These are phyloP conservation scores for Colletotrichum orchidophilum DNA, from an alignment of 2,329 filamentous ascomycete species.

Conservation along the genomic window DNA sequence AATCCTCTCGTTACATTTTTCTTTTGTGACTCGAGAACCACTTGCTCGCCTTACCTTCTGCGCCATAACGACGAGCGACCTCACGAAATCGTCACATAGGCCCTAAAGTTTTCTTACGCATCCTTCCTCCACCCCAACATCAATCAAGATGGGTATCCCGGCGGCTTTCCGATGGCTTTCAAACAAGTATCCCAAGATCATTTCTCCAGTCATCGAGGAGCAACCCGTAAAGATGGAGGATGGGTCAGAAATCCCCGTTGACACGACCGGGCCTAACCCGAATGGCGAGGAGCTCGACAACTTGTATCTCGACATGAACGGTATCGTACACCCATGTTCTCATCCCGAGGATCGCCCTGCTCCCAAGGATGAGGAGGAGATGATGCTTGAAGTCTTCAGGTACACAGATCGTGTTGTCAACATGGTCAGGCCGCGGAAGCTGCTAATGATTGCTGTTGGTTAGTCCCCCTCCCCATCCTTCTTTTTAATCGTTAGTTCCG, in stretches of 20 bases:
- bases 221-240: constrained; percentile 80
- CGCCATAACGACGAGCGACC: neutral
- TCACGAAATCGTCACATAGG: neutral
- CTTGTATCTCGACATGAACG: constrained; percentile 98
- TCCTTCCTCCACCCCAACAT: neutral
- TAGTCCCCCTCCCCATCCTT: constrained; percentile 44
- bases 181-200: constrained; percentile 97
- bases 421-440: constrained; percentile 95
- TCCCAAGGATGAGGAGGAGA: constrained; percentile 94
- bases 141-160: constrained; percentile 83
- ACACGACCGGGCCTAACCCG: constrained; percentile 86
- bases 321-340: constrained; percentile 98
- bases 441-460: constrained; percentile 98
- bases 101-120: neutral
- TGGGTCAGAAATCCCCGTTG: constrained; percentile 84
- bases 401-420: constrained; percentile 99
- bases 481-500: constrained; percentile 27
- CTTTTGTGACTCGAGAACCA: neutral
- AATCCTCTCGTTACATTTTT: neutral
- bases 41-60: neutral
- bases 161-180: constrained; percentile 97
- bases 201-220: constrained; percentile 90
- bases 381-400: constrained; percentile 98
- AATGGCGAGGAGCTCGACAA: constrained; percentile 99
- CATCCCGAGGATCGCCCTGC: constrained; percentile 94